A percentile compares a stretch with the other conserved stretches of the same genome.
These are phyloP conservation scores for Sphagnum tenellum DNA, from an alignment of 225 moss, liverwort and hornwort genomes.

Conservation along the genomic window DNA sequence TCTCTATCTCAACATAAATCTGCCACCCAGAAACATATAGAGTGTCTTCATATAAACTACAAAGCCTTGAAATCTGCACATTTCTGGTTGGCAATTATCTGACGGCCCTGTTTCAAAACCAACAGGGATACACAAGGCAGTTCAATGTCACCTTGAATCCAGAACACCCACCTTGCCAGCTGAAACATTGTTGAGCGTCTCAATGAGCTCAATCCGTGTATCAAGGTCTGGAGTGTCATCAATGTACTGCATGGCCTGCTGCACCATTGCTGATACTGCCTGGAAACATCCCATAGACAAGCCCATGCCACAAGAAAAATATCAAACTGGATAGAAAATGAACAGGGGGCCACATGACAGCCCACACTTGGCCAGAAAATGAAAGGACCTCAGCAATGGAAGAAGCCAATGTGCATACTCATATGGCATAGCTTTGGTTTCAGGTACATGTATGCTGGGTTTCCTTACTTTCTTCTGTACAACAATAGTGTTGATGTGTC, in stretches of 20 bases:
- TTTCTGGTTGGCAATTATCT: neutral
- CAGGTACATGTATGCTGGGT: no score
- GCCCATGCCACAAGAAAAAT: slow-evolving; percentile 2
- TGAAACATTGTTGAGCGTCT: slow-evolving; percentile 89
- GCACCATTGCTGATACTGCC: slow-evolving; percentile 97
- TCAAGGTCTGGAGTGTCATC: slow-evolving; percentile 74
- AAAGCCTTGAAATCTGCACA: neutral
- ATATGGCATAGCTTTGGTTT: no score
- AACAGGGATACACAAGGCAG: no score
- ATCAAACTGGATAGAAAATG: no score
- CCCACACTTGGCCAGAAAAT: neutral
- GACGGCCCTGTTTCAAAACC: no score
- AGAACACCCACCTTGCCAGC: slow-evolving; percentile 64
- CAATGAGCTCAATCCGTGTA: slow-evolving; percentile 79
- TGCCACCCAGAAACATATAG: slow-evolving; percentile 13
- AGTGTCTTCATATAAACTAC: slow-evolving; percentile 1
- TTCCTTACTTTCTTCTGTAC: no score
- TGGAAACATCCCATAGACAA: slow-evolving; percentile 15
- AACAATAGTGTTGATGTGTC: no score
- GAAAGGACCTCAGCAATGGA: neutral
- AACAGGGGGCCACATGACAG: neutral
- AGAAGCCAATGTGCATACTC: no score
- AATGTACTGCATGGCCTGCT: slow-evolving; percentile 89
- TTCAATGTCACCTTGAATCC: no score
- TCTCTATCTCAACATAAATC: slow-evolving; percentile 98